Percentiles rank a stretch among this genome's conserved stretches.
Conservation (phyloP, 139 green algal species). For the Chlorella ohadii region DNA sequence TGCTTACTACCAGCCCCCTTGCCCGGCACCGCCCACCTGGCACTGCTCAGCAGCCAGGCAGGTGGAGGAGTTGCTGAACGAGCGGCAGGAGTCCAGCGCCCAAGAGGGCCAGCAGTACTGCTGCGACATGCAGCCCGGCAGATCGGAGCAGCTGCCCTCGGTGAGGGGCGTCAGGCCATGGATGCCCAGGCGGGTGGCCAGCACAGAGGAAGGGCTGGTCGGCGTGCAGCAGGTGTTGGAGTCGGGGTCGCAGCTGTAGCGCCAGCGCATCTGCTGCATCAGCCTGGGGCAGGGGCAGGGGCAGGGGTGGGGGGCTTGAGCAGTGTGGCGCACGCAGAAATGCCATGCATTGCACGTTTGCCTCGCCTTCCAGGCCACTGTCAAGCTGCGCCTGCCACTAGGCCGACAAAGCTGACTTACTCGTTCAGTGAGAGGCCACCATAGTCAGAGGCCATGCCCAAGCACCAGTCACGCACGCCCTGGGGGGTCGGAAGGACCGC, state of each 20-base stretch:
- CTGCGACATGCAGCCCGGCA: neutral
- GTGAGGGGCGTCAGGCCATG: neutral
- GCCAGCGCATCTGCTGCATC: neutral
- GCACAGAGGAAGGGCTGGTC: neutral
- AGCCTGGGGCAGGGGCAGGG: neutral
- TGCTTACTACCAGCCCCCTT: accelerated
- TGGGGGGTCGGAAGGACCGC: no score
- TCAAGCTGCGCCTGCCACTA: no score
- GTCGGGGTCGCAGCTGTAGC: neutral
- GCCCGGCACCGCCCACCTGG: neutral
- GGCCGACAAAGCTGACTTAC: no score
- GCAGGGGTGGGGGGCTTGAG: neutral
- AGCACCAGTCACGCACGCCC: no score
- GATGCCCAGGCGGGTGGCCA: neutral
- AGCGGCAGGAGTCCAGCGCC: neutral
- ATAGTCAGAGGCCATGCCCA: no score
- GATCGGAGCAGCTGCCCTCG: neutral
- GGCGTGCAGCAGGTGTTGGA: neutral
- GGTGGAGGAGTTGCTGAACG: neutral
- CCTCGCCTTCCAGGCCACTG: no score
- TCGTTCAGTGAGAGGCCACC: no score
- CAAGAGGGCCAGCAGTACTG: neutral
- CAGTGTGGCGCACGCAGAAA: neutral
- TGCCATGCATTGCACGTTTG: no score
- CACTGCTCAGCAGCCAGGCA: neutral